Evolutionary conservation across 2,329 filamentous ascomycete genomes (phyloP).

Genomic region (Diaporthe vexans): DNA sequence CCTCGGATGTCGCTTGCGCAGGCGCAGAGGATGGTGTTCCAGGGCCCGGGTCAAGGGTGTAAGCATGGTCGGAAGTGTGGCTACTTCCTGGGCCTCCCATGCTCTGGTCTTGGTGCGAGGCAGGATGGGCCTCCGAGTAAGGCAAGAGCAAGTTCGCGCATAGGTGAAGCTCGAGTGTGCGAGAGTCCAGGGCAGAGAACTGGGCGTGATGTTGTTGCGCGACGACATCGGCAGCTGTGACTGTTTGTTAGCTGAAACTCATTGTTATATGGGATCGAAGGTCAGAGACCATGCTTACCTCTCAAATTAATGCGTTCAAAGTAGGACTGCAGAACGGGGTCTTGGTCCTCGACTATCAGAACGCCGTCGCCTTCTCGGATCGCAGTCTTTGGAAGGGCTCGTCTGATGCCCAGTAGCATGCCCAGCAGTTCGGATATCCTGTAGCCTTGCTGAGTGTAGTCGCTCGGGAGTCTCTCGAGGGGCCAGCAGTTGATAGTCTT

Average conservation of each 20-base stretch:
- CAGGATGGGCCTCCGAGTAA: conserved; percentile 26
- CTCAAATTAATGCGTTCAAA: conserved; percentile 70
- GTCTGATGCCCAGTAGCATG: conserved; percentile 73
- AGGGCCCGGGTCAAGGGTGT: conserved; percentile 1
- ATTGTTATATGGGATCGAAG: no score
- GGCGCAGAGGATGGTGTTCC: background rate
- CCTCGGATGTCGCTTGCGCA: background rate
- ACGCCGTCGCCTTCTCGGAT: conserved; percentile 61
- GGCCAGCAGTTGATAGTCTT: conserved; percentile 66
- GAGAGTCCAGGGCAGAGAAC: conserved; percentile 64
- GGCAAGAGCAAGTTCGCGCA: conserved; percentile 59
- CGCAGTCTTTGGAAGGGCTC: conserved; percentile 68
- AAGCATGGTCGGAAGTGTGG: background rate
- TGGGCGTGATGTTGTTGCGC: conserved; percentile 65
- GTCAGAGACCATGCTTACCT: conserved; percentile 61
- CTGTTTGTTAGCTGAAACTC: conserved; percentile 40
- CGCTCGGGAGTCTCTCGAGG: conserved; percentile 68
- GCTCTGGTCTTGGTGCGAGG: conserved; percentile 11
- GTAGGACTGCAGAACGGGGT: conserved; percentile 62
- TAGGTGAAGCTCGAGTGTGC: conserved; percentile 61
- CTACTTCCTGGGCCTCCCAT: background rate
- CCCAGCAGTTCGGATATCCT: conserved; percentile 70
- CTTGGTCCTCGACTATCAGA: conserved; percentile 61
- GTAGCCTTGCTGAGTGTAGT: conserved; percentile 71
- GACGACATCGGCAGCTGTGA: conserved; percentile 55